Conservation (phyloP, 495 filamentous ascomycete genomes). For the Xylaria acuta region DNA sequence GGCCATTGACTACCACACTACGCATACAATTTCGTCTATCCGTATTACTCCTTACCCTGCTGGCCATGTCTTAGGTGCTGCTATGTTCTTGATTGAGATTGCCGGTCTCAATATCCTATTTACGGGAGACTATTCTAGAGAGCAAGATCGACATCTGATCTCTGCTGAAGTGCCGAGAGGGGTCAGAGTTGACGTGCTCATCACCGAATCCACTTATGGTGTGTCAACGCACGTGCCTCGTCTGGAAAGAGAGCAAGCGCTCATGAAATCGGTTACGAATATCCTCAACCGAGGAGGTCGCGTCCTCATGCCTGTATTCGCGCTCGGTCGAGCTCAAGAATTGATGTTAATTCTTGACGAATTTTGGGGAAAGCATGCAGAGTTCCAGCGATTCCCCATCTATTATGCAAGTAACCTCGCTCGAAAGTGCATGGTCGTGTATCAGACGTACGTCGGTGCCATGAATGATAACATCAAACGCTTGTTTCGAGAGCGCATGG, state of each 20-base stretch:
- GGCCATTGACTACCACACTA: slow-evolving; percentile 97
- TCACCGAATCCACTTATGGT: slow-evolving; percentile 96
- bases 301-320: slow-evolving; percentile 94
- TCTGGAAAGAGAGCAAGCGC: slow-evolving; percentile 83
- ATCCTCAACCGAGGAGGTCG: slow-evolving; percentile 90
- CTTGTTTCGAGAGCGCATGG: slow-evolving; percentile 83
- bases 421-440: slow-evolving; percentile 96
- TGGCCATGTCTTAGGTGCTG: slow-evolving; percentile 95
- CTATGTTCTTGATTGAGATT: slow-evolving; percentile 97
- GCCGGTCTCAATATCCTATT: slow-evolving; percentile 95
- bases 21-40: slow-evolving; percentile 94
- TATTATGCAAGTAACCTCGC: slow-evolving; percentile 96
- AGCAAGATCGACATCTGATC: slow-evolving; percentile 92
- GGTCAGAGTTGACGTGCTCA: slow-evolving; percentile 90
- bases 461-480: slow-evolving; percentile 99
- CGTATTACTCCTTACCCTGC: slow-evolving; percentile 96
- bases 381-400: slow-evolving; percentile 88
- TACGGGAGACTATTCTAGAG: slow-evolving; percentile 94
- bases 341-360: slow-evolving; percentile 93
- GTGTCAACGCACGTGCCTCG: slow-evolving; percentile 90
- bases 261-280: slow-evolving; percentile 93
- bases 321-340: slow-evolving; percentile 91
- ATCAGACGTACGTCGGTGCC: slow-evolving; percentile 93
- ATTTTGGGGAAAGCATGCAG: slow-evolving; percentile 87
- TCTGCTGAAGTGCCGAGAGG: slow-evolving; percentile 85